A percentile compares a stretch with the other conserved stretches of the same genome.
Evolutionary conservation across 805 yeast genomes (phyloP).

Genomic region (Candida piceae): DNA sequence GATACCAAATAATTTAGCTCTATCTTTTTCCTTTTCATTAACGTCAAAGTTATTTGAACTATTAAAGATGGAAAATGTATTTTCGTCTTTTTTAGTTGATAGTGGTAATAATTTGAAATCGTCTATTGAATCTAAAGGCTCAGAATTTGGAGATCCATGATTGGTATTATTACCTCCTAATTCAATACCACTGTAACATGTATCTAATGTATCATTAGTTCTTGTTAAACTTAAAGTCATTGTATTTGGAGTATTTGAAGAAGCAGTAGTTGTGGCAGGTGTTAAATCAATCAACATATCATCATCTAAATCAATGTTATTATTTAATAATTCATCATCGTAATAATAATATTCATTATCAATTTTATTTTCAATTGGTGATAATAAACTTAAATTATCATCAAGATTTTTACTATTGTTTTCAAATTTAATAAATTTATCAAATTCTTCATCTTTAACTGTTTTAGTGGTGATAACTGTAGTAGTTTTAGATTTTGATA

Average conservation of each 20-base stretch:
- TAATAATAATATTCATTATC: not conserved
- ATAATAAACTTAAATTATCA: conserved; percentile 4
- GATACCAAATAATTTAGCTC: too few species aligned
- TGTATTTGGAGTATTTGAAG: conserved; percentile 19
- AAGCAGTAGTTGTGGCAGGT: conserved; percentile 2
- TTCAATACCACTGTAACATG: conserved; percentile 13
- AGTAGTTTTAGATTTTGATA: too few species aligned
- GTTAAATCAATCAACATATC: conserved; percentile 13
- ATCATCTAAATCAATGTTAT: conserved; percentile 16
- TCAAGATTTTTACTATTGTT: too few species aligned
- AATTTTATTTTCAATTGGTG: not conserved
- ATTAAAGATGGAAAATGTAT: not conserved
- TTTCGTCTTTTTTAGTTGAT: not conserved
- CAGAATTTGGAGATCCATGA: not conserved
- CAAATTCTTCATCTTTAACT: conserved; percentile 14
- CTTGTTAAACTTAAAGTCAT: conserved; percentile 17
- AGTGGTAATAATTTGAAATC: conserved; percentile 1
- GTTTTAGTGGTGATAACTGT: too few species aligned
- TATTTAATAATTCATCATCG: not conserved
- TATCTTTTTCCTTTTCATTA: not conserved
- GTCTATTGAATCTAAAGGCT: not conserved
- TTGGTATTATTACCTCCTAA: not conserved
- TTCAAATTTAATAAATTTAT: conserved; percentile 14
- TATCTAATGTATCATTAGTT: conserved; percentile 26
- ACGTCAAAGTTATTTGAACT: not conserved